Evolutionary conservation across 345 rosid genomes (phyloP), one percentile per base, ranked within the genome.

Genomic region (Fremontodendron californicum): DNA sequence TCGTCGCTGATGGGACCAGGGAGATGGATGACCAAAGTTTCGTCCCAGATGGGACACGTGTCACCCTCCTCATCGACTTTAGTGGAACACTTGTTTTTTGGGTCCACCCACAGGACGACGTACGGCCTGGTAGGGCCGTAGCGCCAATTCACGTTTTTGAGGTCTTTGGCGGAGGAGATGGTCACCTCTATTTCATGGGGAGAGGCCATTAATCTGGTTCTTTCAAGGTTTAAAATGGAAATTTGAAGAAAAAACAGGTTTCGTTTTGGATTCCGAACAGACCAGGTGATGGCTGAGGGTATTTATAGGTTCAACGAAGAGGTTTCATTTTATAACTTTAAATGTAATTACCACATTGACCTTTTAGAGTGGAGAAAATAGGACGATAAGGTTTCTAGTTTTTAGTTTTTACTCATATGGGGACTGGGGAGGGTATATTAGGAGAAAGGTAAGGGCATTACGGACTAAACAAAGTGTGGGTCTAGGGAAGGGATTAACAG

Each of bases 121-220:
- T 91, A 94, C 5, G 96, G 91, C 78, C 77, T 80, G 82, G 72
- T 79, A 0, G 84, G 85, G 3, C 97, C 97, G 75, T 91, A 49
- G 62, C 96, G 96, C 98, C 98, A 91, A 81, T 92, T 94, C 27
- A 94, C 94, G 82, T 94, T 94, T 70, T 94, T 94, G 54, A 91
- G 84, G 61, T 92, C 89, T 62, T 82, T 89, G 52, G 97, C 96
- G 4, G 94, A 87, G 46, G 89, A 68, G 71, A 92, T 23, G 9
- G 85, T 89, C 9, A 92, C 81, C 46, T 91, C 89, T 2, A 90
- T 75, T 77, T 91, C 93, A 82, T 76, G 73, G 10, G 75, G 85
- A 0, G 78, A 81, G 37, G 77, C 77, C 69, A 74, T 71, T 35
- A 35, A 31, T 15, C 12, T 2, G 37, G 2, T 54, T 39, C 11